phyloP scores from a whole-genome alignment of 768 basidiomycete genomes.

The Hygrocybe coccinea region DNA sequence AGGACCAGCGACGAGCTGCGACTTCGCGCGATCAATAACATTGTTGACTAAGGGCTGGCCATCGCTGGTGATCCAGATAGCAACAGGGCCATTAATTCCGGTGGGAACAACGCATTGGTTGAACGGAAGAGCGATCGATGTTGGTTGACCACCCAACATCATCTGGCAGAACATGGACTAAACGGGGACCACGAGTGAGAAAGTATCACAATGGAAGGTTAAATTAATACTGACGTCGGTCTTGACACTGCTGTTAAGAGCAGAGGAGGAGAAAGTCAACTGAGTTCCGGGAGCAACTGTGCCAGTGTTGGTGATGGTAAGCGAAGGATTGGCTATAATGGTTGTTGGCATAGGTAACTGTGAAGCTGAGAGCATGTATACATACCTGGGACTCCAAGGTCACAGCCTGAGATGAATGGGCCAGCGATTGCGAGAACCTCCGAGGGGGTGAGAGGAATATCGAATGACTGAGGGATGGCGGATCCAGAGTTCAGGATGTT shows the following conservation, averaged over 20 bases:
- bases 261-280: constrained; percentile 55
- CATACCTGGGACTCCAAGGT: constrained; percentile 53
- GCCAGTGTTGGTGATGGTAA: constrained; percentile 63
- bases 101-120: constrained; percentile 57
- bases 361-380: background rate
- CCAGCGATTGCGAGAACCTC: constrained; percentile 70
- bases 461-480: constrained; percentile 65
- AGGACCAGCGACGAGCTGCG: constrained; percentile 66
- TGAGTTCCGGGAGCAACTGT: constrained; percentile 51
- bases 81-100: constrained; percentile 70
- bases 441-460: constrained; percentile 61
- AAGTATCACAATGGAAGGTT: constrained; percentile 5
- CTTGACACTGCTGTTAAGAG: constrained; percentile 43
- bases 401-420: constrained; percentile 66
- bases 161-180: constrained; percentile 71
- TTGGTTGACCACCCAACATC: constrained; percentile 56
- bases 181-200: background rate
- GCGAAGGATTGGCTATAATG: constrained; percentile 49
- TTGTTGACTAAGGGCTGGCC: constrained; percentile 59
- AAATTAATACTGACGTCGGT: constrained; percentile 28
- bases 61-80: constrained; percentile 63
- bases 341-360: constrained; percentile 9
- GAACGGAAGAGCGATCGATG: constrained; percentile 56
- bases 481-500: constrained; percentile 62
- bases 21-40: constrained; percentile 50